These are phyloP conservation scores for Lachnellula arida DNA, from an alignment of 2,329 filamentous ascomycete genomes.

Conservation along the genomic window DNA sequence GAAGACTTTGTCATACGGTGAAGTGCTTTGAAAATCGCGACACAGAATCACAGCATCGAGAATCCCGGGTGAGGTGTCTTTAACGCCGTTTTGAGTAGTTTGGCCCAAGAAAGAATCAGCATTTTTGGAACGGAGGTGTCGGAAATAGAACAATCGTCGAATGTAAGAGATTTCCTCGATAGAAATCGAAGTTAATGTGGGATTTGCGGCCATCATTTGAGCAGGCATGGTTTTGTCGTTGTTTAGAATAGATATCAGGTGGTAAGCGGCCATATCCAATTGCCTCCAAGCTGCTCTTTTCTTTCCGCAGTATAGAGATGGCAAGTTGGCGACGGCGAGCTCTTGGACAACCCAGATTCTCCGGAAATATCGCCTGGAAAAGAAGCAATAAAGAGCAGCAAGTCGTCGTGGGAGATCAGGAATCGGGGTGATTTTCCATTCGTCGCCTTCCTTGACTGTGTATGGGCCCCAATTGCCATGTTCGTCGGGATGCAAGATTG, in stretches of 20 bases:
- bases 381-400: conserved; percentile 9
- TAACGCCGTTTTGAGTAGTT: neutral
- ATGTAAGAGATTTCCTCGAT: conserved; percentile 5
- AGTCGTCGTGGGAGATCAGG: conserved; percentile 4
- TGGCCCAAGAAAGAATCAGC: neutral
- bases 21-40: conserved; percentile 10
- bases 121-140: conserved; percentile 1
- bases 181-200: neutral
- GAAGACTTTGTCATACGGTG: conserved; percentile 11
- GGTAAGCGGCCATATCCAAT: conserved; percentile 7
- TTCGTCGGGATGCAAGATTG: neutral
- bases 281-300: conserved; percentile 6
- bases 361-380: conserved; percentile 8
- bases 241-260: conserved; percentile 7
- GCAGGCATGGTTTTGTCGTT: neutral
- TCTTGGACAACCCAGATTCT: conserved; percentile 39
- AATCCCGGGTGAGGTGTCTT: conserved; percentile 4
- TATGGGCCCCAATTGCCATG: neutral
- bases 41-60: conserved; percentile 4
- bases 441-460: neutral
- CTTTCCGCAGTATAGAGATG: conserved; percentile 3
- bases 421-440: neutral
- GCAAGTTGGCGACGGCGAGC: conserved; percentile 4
- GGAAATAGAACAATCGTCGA: conserved; percentile 8
- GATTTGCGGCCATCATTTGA: conserved; percentile 4